These are phyloP conservation scores for Calcarisporium arbuscula DNA, from an alignment of 2,329 filamentous ascomycete genomes.

Conservation along the genomic window DNA sequence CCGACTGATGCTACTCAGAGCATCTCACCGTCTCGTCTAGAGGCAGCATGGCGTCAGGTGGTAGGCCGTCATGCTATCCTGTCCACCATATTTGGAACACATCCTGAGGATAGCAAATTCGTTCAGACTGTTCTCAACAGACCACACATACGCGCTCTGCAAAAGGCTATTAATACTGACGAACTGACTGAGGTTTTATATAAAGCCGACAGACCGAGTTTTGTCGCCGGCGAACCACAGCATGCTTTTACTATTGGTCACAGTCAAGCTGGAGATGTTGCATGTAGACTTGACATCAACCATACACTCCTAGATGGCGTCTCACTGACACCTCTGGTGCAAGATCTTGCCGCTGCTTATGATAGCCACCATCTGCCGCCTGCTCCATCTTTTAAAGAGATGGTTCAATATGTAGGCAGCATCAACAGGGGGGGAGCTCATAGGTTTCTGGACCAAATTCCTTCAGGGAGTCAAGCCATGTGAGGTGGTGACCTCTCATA, in stretches of 20 bases:
- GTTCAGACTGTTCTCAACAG: slow-evolving; percentile 9
- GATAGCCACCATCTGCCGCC: slow-evolving; percentile 4
- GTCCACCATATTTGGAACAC: too few relatives aligned
- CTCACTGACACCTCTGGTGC: slow-evolving; percentile 20
- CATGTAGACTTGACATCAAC: slow-evolving; percentile 23
- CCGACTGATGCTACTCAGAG: too few relatives aligned
- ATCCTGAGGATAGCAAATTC: slow-evolving; percentile 9
- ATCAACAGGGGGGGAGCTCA: neutral
- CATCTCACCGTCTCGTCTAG: too few relatives aligned
- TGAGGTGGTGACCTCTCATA: too few relatives aligned
- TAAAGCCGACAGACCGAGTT: neutral
- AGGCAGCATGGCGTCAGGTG: too few relatives aligned
- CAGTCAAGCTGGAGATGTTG: slow-evolving; percentile 10
- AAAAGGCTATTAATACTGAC: neutral
- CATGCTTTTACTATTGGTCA: slow-evolving; percentile 11
- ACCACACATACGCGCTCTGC: neutral
- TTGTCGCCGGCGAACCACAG: slow-evolving; percentile 7
- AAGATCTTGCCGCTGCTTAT: slow-evolving; percentile 21
- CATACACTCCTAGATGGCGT: slow-evolving; percentile 24
- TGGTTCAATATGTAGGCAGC: slow-evolving; percentile 1
- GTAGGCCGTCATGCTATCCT: too few relatives aligned
- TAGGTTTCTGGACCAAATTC: slow-evolving; percentile 1
- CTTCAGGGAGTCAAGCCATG: slow-evolving; percentile 1
- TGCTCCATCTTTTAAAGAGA: slow-evolving; percentile 2
- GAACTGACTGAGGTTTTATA: slow-evolving; percentile 1